Conservation (phyloP, 257 asterid species). For the Craterostigma plantagineum region DNA sequence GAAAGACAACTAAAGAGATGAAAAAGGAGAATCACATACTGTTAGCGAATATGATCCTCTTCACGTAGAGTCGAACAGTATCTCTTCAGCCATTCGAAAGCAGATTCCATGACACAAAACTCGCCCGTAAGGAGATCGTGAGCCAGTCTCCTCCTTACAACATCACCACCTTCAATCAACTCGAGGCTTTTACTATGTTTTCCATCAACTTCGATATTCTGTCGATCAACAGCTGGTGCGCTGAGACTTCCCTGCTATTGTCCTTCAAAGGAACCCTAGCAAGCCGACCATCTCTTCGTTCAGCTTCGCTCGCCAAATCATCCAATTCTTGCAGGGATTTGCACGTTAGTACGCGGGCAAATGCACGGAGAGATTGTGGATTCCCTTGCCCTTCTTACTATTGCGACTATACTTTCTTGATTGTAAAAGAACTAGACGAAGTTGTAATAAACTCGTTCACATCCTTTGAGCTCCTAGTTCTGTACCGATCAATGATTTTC, state of each 20-base stretch:
- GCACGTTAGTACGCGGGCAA: slow-evolving; percentile 53
- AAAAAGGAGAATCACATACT: too few relatives aligned
- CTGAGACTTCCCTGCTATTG: slow-evolving; percentile 39
- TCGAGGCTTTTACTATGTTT: slow-evolving; percentile 21
- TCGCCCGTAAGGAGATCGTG: slow-evolving; percentile 53
- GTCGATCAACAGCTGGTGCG: slow-evolving; percentile 43
- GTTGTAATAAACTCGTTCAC: slow-evolving; percentile 20
- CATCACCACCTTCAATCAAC: slow-evolving; percentile 19
- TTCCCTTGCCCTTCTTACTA: slow-evolving; percentile 52
- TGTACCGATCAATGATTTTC: slow-evolving; percentile 34
- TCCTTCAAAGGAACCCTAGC: slow-evolving; percentile 55
- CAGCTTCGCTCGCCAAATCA: slow-evolving; percentile 44
- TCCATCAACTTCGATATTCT: slow-evolving; percentile 24
- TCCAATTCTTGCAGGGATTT: slow-evolving; percentile 39
- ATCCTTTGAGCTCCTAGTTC: slow-evolving; percentile 26
- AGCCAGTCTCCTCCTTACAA: slow-evolving; percentile 40
- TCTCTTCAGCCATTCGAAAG: slow-evolving; percentile 50
- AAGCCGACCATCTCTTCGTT: slow-evolving; percentile 47
- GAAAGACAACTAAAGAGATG: too few relatives aligned
- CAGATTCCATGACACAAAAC: slow-evolving; percentile 53
- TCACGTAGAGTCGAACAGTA: slow-evolving; percentile 19
- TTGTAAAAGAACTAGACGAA: slow-evolving; percentile 31
- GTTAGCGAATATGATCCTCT: too few relatives aligned
- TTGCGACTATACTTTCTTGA: slow-evolving; percentile 47
- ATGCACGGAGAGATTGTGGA: slow-evolving; percentile 73